These are phyloP conservation scores for Ettlia oleoabundans DNA, from an alignment of 139 green algal species.

Conservation along the genomic window DNA sequence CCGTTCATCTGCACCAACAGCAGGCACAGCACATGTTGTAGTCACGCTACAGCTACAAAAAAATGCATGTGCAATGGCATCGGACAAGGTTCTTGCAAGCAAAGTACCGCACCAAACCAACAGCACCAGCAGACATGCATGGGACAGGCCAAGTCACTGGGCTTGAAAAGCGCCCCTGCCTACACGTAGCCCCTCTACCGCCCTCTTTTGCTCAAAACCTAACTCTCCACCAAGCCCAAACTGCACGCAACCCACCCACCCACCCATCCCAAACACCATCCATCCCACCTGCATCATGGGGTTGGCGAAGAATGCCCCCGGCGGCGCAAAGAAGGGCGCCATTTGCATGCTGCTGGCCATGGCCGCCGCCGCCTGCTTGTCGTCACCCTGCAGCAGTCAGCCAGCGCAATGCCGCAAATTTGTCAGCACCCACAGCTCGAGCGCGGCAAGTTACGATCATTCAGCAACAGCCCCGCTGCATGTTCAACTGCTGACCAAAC, in stretches of 20 bases:
- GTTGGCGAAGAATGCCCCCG: neutral
- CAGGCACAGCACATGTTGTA: neutral
- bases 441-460: neutral
- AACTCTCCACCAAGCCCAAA: neutral
- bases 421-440: neutral
- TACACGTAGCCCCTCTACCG: too few species aligned
- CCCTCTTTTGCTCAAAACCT: too few species aligned
- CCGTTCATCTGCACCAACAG: neutral
- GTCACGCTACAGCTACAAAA: slow-evolving; percentile 10
- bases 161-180: too few species aligned
- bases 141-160: too few species aligned
- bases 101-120: too few species aligned
- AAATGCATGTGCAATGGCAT: neutral
- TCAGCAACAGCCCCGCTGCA: neutral
- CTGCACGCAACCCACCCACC: neutral
- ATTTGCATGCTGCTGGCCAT: slow-evolving; percentile 3
- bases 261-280: neutral
- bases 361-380: neutral
- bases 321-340: slow-evolving; percentile 24
- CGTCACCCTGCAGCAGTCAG: neutral
- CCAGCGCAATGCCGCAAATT: neutral
- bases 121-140: too few species aligned
- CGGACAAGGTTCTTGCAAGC: too few species aligned
- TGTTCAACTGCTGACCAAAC: too few species aligned
- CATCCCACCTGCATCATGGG: slow-evolving; percentile 10